Evolutionary conservation across 2,329 filamentous ascomycete species (phyloP).

Genomic region (Diaporthe citriasiana): DNA sequence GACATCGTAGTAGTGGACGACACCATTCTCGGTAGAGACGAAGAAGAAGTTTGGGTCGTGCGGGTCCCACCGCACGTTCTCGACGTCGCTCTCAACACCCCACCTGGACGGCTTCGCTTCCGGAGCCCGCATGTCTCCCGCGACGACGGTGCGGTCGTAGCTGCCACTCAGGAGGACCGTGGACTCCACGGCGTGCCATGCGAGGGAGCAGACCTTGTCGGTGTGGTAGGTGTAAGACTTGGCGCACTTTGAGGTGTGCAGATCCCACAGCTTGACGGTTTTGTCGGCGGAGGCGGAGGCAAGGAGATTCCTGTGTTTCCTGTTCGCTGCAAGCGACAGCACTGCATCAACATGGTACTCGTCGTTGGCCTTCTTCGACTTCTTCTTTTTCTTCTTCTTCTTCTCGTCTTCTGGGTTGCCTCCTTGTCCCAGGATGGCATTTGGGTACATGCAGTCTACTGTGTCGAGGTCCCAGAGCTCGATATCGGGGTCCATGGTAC

Average conservation of each 20-base stretch:
- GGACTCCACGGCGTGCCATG: conserved; percentile 91
- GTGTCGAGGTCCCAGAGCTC: conserved; percentile 98
- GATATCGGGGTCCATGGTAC: conserved; percentile 98
- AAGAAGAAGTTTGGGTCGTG: conserved; percentile 96
- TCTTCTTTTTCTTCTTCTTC: conserved; percentile 92
- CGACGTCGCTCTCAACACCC: conserved; percentile 96
- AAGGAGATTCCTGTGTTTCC: conserved; percentile 92
- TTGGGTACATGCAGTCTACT: conserved; percentile 98
- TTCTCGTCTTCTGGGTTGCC: conserved; percentile 66
- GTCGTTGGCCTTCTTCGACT: conserved; percentile 88
- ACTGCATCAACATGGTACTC: conserved; percentile 95
- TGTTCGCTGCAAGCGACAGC: conserved; percentile 90
- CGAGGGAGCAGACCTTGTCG: conserved; percentile 96
- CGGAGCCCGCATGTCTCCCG: conserved; percentile 96
- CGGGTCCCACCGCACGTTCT: conserved; percentile 92
- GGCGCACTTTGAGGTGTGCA: conserved; percentile 91
- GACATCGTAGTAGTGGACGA: conserved; percentile 92
- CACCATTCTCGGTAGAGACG: conserved; percentile 91
- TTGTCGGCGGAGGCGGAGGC: conserved; percentile 96
- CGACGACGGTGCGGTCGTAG: conserved; percentile 94
- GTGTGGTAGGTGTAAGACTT: conserved; percentile 97
- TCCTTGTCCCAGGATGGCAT: conserved; percentile 90
- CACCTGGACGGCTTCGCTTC: conserved; percentile 86
- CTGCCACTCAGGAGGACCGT: conserved; percentile 93
- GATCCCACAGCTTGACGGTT: conserved; percentile 97